These are phyloP conservation scores for Pisolithus orientalis DNA, from an alignment of 768 basidiomycete genomes.

Conservation along the genomic window DNA sequence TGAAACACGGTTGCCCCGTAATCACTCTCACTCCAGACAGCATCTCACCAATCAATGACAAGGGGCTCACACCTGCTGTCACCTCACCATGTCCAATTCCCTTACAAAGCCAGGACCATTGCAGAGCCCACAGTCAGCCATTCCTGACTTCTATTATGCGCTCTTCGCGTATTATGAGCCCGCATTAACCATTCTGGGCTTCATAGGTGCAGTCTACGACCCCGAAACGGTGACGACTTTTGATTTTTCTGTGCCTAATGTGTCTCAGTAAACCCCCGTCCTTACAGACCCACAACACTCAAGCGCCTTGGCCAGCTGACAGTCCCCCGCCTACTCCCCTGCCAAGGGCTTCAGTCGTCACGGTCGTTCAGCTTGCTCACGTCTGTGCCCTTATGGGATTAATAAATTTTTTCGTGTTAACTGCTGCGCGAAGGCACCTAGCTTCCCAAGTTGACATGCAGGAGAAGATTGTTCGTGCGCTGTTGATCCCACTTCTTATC, in stretches of 20 bases:
- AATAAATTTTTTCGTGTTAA: conserved; percentile 62
- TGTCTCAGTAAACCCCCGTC: conserved; percentile 3
- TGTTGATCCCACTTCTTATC: conserved; percentile 61
- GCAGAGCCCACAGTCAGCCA: conserved; percentile 46
- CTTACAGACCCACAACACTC: conserved; percentile 59
- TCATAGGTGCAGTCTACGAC: conserved; percentile 59
- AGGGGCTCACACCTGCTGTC: not conserved
- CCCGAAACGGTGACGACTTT: conserved; percentile 48
- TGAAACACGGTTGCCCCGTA: not conserved
- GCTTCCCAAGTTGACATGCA: conserved; percentile 54
- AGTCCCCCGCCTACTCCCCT: conserved; percentile 41
- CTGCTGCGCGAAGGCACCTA: conserved; percentile 55
- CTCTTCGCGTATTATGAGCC: conserved; percentile 75
- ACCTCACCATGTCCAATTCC: not conserved
- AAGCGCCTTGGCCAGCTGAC: conserved; percentile 64
- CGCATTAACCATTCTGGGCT: conserved; percentile 54
- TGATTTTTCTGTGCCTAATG: not conserved
- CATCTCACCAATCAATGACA: not conserved
- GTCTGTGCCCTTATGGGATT: conserved; percentile 71
- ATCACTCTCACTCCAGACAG: not conserved
- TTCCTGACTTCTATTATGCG: conserved; percentile 68
- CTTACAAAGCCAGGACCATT: conserved; percentile 20
- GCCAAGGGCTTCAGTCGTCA: conserved; percentile 60
- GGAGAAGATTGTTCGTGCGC: conserved; percentile 60
- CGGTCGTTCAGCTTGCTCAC: conserved; percentile 69